Conservation (phyloP, 176 grass and related monocot genomes). For the Carex pumila region DNA sequence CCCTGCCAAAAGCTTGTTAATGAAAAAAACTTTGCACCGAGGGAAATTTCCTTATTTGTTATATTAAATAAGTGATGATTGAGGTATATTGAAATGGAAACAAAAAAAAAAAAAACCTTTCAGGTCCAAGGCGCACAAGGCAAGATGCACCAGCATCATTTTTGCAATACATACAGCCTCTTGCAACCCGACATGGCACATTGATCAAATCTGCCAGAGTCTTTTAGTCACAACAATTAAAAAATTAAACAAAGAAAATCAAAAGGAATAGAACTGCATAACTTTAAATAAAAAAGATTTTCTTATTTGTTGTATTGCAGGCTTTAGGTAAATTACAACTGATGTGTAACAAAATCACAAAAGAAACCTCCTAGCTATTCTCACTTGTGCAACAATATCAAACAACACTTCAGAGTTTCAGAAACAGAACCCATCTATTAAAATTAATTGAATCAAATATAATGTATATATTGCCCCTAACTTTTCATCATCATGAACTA, state of each 20-base stretch:
- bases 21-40: background rate
- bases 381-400: background rate
- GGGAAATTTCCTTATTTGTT: too few relatives aligned
- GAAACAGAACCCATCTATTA: background rate
- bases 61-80: background rate
- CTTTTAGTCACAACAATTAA: conserved; percentile 33
- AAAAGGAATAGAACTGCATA: background rate
- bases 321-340: background rate
- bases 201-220: conserved; percentile 50
- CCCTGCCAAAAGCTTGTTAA: conserved; percentile 41
- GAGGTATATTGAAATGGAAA: conserved; percentile 5
- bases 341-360: background rate
- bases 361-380: background rate
- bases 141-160: conserved; percentile 44
- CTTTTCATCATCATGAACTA: background rate
- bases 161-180: conserved; percentile 73
- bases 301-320: background rate
- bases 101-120: conserved; percentile 39
- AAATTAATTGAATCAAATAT: background rate
- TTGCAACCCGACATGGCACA: conserved; percentile 69
- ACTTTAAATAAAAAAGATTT: background rate
- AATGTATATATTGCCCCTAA: background rate
- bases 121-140: conserved; percentile 54
- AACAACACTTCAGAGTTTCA: background rate
- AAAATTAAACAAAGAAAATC: background rate